These are phyloP conservation scores for Onygena corvina DNA, from an alignment of 2,329 filamentous ascomycete species.

Conservation along the genomic window DNA sequence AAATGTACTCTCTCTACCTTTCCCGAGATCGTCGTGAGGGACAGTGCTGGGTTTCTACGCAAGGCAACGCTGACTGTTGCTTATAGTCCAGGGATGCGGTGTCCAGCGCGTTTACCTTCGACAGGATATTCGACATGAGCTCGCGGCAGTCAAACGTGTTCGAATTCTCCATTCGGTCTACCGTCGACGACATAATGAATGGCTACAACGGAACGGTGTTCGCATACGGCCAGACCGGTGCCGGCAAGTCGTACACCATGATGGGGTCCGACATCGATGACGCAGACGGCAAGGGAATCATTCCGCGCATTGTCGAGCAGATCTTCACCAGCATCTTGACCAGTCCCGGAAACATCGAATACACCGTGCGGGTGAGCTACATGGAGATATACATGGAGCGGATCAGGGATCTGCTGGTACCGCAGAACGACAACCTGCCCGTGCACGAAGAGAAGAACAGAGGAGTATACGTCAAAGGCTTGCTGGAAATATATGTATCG, in stretches of 20 bases:
- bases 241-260: slow-evolving; percentile 99
- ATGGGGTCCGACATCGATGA: slow-evolving; percentile 94
- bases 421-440: slow-evolving; percentile 89
- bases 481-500: slow-evolving; percentile 89
- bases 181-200: slow-evolving; percentile 95
- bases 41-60: too few relatives aligned
- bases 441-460: slow-evolving; percentile 97
- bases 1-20: slow-evolving; percentile 51
- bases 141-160: slow-evolving; percentile 89
- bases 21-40: too few relatives aligned
- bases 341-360: slow-evolving; percentile 87
- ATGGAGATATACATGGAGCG: slow-evolving; percentile 99
- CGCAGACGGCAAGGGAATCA: slow-evolving; percentile 77
- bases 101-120: slow-evolving; percentile 82
- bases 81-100: slow-evolving; percentile 43
- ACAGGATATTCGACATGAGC: slow-evolving; percentile 91
- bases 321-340: slow-evolving; percentile 92
- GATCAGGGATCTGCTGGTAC: slow-evolving; percentile 83
- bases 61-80: neutral
- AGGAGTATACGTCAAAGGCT: slow-evolving; percentile 91
- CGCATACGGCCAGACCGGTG: slow-evolving; percentile 94
- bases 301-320: slow-evolving; percentile 92
- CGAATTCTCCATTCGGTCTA: slow-evolving; percentile 90
- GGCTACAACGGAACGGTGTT: slow-evolving; percentile 99
- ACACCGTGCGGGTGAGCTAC: slow-evolving; percentile 96